Conservation (phyloP, 2,329 filamentous ascomycete species). For the Fusarium chuoi region DNA sequence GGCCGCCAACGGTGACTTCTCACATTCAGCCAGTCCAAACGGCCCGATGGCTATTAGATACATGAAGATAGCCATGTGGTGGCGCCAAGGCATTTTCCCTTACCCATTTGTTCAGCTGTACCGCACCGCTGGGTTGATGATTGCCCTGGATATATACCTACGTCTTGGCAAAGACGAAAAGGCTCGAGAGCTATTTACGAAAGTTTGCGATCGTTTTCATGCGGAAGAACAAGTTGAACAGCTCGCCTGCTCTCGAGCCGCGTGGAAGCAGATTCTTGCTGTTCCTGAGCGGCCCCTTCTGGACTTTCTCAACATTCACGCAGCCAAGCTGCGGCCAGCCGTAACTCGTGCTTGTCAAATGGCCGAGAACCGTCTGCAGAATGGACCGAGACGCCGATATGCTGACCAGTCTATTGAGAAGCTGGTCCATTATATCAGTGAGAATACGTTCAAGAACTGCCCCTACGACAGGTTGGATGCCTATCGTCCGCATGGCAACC, state of each 20-base stretch:
- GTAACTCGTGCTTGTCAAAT: neutral
- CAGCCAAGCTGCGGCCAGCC: slow-evolving; percentile 7
- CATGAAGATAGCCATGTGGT: slow-evolving; percentile 22
- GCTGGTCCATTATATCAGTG: neutral
- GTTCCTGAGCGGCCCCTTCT: neutral
- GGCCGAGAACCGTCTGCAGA: neutral
- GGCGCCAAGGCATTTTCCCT: slow-evolving; percentile 28
- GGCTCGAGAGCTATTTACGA: neutral
- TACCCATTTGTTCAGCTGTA: slow-evolving; percentile 25
- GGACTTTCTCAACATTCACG: slow-evolving; percentile 2
- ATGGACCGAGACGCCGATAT: neutral
- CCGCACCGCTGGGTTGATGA: slow-evolving; percentile 24
- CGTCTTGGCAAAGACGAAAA: neutral
- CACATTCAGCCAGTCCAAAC: slow-evolving; percentile 8
- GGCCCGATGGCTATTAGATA: slow-evolving; percentile 13
- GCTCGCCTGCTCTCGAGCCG: neutral
- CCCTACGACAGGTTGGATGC: neutral
- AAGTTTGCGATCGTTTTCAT: neutral
- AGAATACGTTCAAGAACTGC: slow-evolving; percentile 4
- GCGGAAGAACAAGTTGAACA: slow-evolving; percentile 1
- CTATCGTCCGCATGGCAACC: neutral
- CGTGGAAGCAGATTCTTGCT: neutral
- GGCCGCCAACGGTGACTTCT: neutral
- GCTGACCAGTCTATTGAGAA: neutral
- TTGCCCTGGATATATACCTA: slow-evolving; percentile 1